phyloP scores from a whole-genome alignment of 352 stramenopile genomes.

The Pythium folliculosum region DNA sequence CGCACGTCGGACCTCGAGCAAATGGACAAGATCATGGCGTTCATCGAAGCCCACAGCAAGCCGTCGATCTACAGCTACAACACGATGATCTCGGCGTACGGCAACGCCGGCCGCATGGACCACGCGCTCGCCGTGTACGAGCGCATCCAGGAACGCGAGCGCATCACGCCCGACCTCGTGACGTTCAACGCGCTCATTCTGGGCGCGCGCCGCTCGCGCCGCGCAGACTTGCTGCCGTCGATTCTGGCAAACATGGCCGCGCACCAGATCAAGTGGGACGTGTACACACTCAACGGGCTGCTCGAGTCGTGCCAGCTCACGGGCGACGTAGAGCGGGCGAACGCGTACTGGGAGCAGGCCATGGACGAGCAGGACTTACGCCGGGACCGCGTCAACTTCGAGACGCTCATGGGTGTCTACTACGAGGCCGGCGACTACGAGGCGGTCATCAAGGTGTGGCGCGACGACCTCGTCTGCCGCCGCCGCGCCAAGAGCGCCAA shows the following conservation, averaged over 20 bases:
- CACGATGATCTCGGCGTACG: conserved; percentile 83
- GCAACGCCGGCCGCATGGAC: conserved; percentile 63
- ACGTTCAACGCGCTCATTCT: conserved; percentile 77
- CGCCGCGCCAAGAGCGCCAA: conserved; percentile 74
- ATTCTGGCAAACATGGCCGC: conserved; percentile 57
- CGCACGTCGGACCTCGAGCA: conserved; percentile 58
- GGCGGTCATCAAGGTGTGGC: conserved; percentile 56
- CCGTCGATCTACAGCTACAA: conserved; percentile 81
- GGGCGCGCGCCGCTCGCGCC: conserved; percentile 54
- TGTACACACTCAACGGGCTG: conserved; percentile 79
- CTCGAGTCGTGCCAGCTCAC: conserved; percentile 57
- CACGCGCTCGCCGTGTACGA: conserved; percentile 61
- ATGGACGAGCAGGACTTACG: conserved; percentile 43
- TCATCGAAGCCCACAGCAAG: conserved; percentile 56
- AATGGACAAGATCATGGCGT: conserved; percentile 63
- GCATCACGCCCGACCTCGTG: conserved; percentile 50
- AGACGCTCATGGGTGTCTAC: conserved; percentile 76
- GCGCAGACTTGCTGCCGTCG: conserved; percentile 46
- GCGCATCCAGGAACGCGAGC: conserved; percentile 30
- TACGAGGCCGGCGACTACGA: conserved; percentile 57
- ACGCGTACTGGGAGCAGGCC: conserved; percentile 60
- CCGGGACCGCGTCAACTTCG: conserved; percentile 67
- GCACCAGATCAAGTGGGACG: conserved; percentile 57
- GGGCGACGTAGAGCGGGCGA: conserved; percentile 45
- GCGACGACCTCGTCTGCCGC: conserved; percentile 54